Base-by-base conservation (phyloP, 768 basidiomycete species). In the Amanita phalloides region DNA sequence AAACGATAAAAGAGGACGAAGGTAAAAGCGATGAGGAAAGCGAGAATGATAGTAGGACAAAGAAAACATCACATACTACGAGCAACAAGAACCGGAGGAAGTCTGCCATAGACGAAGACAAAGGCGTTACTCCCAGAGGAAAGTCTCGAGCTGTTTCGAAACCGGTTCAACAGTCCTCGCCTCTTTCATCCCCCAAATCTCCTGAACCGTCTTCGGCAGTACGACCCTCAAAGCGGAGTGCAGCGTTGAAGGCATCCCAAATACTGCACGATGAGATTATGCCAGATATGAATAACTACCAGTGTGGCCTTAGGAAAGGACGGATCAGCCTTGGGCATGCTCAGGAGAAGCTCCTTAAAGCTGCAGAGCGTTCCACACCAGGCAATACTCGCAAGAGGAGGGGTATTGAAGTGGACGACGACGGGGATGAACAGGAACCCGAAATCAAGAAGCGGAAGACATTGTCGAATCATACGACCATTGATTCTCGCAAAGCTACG, bases 251-350 rank as follows among this genome's bases (percentile, higher is more conserved):
- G 53, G 77, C 78, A 1, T 62, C 66, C 44, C 64, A 81, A 73
- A 58, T 71, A 66, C 57, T 91, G 72, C 60, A 79, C 69, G 54
- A 81, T 61, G 65, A 77, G 68, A 69, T 91, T 52, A 90, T 91
- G 82, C 89, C 89, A 0, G 90, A 92, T 57, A 71, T 89, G 2
- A 56, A 82, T 37, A 76, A 71, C 52, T 91, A 74, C 59, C 78
- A 90, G 62, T 76, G 76, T 57, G 82, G 91, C 67, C 71, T 77
- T 70, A 59, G 62, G 62, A 62, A 61, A 64, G 57, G 55, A 28
- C 33, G 51, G 25, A 43, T 47, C n/a, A 53, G 51, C 33, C 30
- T 53, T 10, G 43, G 39, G 6, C 20, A 26, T 10, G 41, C 38
- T 17, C 37, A 47, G 26, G 44, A 47, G 32, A 30, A 7, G 28